Evolutionary conservation across 352 stramenopile species (phyloP).

Genomic region (Globisporangium megalacanthum): DNA sequence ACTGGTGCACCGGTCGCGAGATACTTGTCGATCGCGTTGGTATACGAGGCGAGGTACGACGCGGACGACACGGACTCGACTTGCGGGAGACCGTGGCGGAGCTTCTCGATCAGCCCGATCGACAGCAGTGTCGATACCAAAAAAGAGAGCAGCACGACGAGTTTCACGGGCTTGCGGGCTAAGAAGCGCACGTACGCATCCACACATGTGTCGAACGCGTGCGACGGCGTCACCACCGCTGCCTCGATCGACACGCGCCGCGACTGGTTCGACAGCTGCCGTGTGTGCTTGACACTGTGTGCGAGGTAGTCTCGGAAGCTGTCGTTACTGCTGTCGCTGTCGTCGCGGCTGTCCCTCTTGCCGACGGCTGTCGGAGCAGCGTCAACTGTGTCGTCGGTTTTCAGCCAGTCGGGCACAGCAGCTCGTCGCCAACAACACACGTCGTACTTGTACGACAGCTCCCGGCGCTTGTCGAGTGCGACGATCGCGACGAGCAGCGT

Average conservation of each 20-base stretch:
- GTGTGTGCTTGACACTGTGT: background rate
- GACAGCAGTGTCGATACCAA: constrained; percentile 36
- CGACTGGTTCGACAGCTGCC: constrained; percentile 11
- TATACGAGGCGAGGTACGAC: constrained; percentile 58
- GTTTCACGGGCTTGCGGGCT: constrained; percentile 38
- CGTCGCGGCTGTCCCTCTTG: background rate
- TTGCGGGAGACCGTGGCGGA: constrained; percentile 49
- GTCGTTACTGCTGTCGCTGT: background rate
- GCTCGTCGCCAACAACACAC: constrained; percentile 38
- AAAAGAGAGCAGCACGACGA: constrained; percentile 52
- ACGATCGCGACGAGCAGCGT: constrained; percentile 61
- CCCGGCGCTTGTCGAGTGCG: constrained; percentile 61
- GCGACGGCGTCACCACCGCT: constrained; percentile 3
- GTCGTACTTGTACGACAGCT: constrained; percentile 52
- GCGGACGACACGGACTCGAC: constrained; percentile 44
- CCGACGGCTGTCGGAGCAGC: background rate
- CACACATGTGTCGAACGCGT: constrained; percentile 38
- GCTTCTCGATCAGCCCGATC: constrained; percentile 41
- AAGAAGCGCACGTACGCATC: constrained; percentile 39
- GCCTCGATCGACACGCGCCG: constrained; percentile 15
- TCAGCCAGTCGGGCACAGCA: constrained; percentile 11
- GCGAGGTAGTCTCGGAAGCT: background rate
- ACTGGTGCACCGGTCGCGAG: constrained; percentile 38
- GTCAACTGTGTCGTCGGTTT: constrained; percentile 1
- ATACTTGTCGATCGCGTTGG: constrained; percentile 40